A percentile compares a stretch with the other conserved stretches of the same genome.
phyloP scores from a whole-genome alignment of 345 rosid genomes.

The Eucalyptus dawsonii region DNA sequence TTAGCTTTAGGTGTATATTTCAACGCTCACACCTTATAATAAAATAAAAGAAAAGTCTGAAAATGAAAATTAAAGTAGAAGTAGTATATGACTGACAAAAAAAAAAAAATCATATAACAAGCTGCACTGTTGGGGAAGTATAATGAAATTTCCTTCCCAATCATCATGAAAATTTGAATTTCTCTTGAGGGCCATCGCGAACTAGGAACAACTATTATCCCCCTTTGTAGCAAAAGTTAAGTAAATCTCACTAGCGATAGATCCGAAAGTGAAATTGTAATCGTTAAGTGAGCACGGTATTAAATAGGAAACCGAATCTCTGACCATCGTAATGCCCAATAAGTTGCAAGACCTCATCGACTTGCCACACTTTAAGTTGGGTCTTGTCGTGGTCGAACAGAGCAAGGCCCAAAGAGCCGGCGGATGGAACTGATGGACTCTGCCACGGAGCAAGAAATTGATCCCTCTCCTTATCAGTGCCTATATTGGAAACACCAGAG shows the following conservation, averaged over 20 bases:
- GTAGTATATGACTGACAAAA: fast-evolving
- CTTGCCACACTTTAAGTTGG: neutral
- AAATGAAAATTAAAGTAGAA: too few species aligned
- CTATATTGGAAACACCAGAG: neutral
- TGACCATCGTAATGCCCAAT: neutral
- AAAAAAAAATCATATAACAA: neutral
- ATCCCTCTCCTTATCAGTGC: neutral
- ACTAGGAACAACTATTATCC: neutral
- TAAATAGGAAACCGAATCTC: neutral
- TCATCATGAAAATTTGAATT: neutral
- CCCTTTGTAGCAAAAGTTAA: neutral
- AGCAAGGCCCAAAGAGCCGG: neutral
- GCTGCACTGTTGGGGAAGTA: neutral
- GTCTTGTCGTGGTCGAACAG: neutral
- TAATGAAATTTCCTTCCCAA: neutral
- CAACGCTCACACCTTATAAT: fast-evolving
- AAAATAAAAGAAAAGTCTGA: fast-evolving
- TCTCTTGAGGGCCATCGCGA: neutral
- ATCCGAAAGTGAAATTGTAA: neutral
- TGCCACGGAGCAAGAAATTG: neutral
- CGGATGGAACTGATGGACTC: neutral
- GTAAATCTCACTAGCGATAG: neutral
- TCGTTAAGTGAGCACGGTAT: neutral
- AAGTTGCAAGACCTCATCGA: neutral
- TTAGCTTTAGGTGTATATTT: too few species aligned